These are phyloP conservation scores for Arthrobotrys megalospora DNA, from an alignment of 2,329 filamentous ascomycete species.

Conservation along the genomic window DNA sequence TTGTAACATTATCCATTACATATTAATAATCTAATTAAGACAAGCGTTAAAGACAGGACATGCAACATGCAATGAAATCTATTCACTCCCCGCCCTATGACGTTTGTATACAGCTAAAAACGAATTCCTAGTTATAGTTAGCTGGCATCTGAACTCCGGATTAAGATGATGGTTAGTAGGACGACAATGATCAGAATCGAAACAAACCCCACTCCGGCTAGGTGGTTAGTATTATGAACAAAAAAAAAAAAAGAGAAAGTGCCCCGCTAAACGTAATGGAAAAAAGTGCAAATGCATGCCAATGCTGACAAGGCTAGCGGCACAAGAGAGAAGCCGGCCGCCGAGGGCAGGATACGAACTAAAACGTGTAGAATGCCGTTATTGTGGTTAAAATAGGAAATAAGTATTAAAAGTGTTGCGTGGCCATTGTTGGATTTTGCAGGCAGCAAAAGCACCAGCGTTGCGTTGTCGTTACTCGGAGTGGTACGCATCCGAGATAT, in stretches of 20 bases:
- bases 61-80: slow-evolving; percentile 37
- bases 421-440: slow-evolving; percentile 44
- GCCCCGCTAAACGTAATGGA: slow-evolving; percentile 28
- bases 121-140: slow-evolving; percentile 26
- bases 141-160: slow-evolving; percentile 34
- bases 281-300: slow-evolving; percentile 19
- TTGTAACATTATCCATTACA: slow-evolving; percentile 57
- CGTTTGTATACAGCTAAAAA: slow-evolving; percentile 26
- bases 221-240: slow-evolving; percentile 18
- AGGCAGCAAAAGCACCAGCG: slow-evolving; percentile 6
- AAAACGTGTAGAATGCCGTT: slow-evolving; percentile 10
- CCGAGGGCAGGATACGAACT: slow-evolving; percentile 6
- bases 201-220: slow-evolving; percentile 20
- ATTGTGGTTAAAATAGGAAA: slow-evolving; percentile 22
- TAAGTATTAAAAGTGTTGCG: slow-evolving; percentile 26
- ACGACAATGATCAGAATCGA: slow-evolving; percentile 20
- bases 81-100: slow-evolving; percentile 10
- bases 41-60: slow-evolving; percentile 40
- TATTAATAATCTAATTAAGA: slow-evolving; percentile 50
- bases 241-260: slow-evolving; percentile 2
- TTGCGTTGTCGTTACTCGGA: slow-evolving; percentile 38
- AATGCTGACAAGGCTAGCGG: slow-evolving; percentile 37
- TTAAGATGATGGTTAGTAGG: slow-evolving; percentile 1
- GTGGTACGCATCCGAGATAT: slow-evolving; percentile 39
- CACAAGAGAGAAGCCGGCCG: slow-evolving; percentile 9